phyloP scores from a whole-genome alignment of 768 basidiomycete genomes.

The Tylopilus balloui region DNA sequence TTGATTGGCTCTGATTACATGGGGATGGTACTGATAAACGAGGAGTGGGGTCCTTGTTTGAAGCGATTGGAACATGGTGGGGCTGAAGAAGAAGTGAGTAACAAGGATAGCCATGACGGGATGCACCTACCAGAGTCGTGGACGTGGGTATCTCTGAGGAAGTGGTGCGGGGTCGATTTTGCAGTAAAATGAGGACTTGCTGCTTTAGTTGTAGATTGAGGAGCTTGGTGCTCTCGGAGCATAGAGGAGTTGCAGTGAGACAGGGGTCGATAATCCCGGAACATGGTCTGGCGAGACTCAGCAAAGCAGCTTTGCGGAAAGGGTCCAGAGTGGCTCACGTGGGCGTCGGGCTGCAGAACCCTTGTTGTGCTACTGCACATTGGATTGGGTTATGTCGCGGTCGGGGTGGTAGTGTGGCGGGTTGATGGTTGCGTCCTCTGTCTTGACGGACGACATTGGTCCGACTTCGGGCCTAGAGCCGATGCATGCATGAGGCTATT shows the following conservation, averaged over 20 bases:
- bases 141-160: background rate
- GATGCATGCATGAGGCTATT: background rate
- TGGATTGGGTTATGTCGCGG: background rate
- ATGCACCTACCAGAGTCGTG: conserved; percentile 2
- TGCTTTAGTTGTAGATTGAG: conserved; percentile 6
- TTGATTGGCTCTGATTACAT: background rate
- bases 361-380: background rate
- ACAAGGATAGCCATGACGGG: background rate
- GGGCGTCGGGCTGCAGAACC: background rate
- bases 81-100: conserved; percentile 5
- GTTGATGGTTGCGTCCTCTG: background rate
- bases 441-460: background rate
- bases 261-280: background rate
- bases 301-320: background rate
- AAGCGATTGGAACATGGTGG: background rate
- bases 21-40: background rate
- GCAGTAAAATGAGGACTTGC: background rate
- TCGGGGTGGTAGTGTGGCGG: background rate
- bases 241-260: background rate
- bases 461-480: conserved; percentile 1
- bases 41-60: background rate
- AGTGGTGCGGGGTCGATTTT: background rate
- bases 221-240: background rate
- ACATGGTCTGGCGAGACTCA: conserved; percentile 8
- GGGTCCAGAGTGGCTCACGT: background rate